Evolutionary conservation across 2,329 filamentous ascomycete species (phyloP).

Genomic region (Calonectria multiphialidica): DNA sequence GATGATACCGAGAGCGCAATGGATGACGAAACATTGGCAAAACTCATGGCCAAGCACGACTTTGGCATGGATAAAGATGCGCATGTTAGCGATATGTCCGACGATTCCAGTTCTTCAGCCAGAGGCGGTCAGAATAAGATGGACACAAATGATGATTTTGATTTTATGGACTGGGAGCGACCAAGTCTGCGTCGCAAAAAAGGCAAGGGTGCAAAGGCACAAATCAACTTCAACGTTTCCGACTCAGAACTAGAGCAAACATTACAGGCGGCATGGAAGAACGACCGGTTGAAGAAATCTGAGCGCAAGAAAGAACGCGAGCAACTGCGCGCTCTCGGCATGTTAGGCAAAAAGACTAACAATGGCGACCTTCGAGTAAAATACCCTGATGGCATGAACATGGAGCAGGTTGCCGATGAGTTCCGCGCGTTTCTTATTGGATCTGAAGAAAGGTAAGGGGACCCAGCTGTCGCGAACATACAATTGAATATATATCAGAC

Average conservation of each 20-base stretch:
- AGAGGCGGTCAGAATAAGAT: slow-evolving; percentile 49
- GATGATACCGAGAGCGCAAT: slow-evolving; percentile 32
- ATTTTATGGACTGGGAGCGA: slow-evolving; percentile 86
- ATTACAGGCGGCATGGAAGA: slow-evolving; percentile 72
- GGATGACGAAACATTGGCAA: slow-evolving; percentile 43
- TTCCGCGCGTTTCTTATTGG: slow-evolving; percentile 78
- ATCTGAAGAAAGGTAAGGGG: slow-evolving; percentile 70
- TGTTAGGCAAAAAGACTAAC: slow-evolving; percentile 71
- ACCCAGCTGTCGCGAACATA: neutral
- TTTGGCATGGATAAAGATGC: slow-evolving; percentile 28
- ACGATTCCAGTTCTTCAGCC: slow-evolving; percentile 29
- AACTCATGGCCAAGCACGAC: slow-evolving; percentile 40
- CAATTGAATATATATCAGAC: neutral
- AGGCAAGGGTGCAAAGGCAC: slow-evolving; percentile 71
- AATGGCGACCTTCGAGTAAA: slow-evolving; percentile 74
- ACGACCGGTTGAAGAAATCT: slow-evolving; percentile 79
- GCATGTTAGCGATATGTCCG: slow-evolving; percentile 31
- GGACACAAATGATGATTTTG: slow-evolving; percentile 73
- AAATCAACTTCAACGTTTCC: slow-evolving; percentile 64
- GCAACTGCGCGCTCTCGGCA: slow-evolving; percentile 72
- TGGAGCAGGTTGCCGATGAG: slow-evolving; percentile 79
- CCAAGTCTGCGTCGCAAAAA: slow-evolving; percentile 73
- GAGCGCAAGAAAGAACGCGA: slow-evolving; percentile 78
- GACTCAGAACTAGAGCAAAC: slow-evolving; percentile 76
- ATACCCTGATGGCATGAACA: slow-evolving; percentile 78